Evolutionary conservation across 2,329 filamentous ascomycete species (phyloP).

Genomic region (Chrysosporium queenslandicum): DNA sequence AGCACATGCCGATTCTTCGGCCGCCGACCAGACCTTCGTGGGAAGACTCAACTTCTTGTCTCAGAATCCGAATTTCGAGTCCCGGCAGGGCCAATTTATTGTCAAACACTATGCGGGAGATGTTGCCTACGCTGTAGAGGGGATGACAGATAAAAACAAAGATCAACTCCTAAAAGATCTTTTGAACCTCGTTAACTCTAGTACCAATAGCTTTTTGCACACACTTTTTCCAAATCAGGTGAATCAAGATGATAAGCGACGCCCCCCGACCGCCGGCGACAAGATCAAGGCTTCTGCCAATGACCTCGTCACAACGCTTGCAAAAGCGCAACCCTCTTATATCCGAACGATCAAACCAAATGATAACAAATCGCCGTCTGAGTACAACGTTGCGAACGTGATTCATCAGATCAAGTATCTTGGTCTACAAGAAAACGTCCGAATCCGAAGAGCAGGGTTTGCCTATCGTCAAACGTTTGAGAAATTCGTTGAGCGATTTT

Average conservation of each 20-base stretch:
- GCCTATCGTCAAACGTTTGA: constrained; percentile 95
- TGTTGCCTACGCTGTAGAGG: constrained; percentile 85
- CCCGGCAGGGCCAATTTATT: constrained; percentile 89
- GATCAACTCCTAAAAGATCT: constrained; percentile 92
- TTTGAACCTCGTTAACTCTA: constrained; percentile 73
- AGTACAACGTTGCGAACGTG: constrained; percentile 87
- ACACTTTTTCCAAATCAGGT: constrained; percentile 84
- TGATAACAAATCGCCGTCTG: constrained; percentile 90
- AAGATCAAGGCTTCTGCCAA: constrained; percentile 94
- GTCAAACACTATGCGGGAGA: constrained; percentile 99
- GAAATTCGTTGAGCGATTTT: constrained; percentile 96
- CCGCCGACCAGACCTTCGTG: constrained; percentile 92
- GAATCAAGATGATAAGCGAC: constrained; percentile 88
- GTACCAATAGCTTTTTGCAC: constrained; percentile 76
- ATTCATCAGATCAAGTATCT: constrained; percentile 98
- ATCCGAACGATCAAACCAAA: constrained; percentile 99
- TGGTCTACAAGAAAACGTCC: constrained; percentile 97
- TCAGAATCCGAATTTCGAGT: constrained; percentile 77
- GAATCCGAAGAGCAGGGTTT: constrained; percentile 90
- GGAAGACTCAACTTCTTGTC: constrained; percentile 83
- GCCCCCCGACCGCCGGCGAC: constrained; percentile 88
- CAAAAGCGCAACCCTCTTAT: constrained; percentile 95
- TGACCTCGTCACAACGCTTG: constrained; percentile 83
- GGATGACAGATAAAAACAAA: constrained; percentile 99
- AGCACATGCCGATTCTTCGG: constrained; percentile 88